Base-by-base conservation (phyloP, 2,329 filamentous ascomycete genomes). In the Ophiostoma montium region DNA sequence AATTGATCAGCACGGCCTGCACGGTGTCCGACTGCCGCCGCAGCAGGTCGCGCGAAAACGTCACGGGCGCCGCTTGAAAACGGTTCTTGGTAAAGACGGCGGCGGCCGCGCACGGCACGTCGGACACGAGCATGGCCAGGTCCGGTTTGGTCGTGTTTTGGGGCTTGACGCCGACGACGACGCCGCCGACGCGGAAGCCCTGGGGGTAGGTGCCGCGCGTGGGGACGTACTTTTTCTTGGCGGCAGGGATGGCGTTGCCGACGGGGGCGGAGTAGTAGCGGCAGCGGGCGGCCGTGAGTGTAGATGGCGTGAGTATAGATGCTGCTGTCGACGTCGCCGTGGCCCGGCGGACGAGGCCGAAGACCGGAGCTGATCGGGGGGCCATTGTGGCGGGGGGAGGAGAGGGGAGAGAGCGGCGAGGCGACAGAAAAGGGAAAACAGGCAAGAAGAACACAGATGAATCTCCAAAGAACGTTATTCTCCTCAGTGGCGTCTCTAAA, bases 61-160 rank as follows among this genome's bases (percentile, higher is more conserved):
- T 87, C 41, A 98, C 90, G 5, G 92, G 92, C 11, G 92, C 92
- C 16, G 92, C 92, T 67, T 95, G 89, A 69, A 98, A 98, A 65
- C 90, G 89, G 70, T 98, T 98, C 66, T 88, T 94, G 49, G 92
- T 98, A 69, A 96, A 95, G 42, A 96, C 89, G 7, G 88, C 92
- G 0, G 89, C 87, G 10, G 84, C 89, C 7, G 86, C 76, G 65
- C 88, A 95, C 49, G 89, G 87, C 47, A 74, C 74, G 59, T 95
- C 86, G 7, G 92, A 96, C 16, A 83, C 81, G 55, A 98, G 76
- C 56, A 98, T 75, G 33, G 89, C 87, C 46, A 98, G 76, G 63
- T 98, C 92, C 31, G 90, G 88, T 65, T 89, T 89, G 54, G 78
- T 84, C 46, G 85, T 95, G 68, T 96, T 96, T 56, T 82, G 82